Evolutionary conservation across 305 asterid species (phyloP), one percentile per base, ranked within the genome.

Genomic region (Rubia tinctorum): DNA sequence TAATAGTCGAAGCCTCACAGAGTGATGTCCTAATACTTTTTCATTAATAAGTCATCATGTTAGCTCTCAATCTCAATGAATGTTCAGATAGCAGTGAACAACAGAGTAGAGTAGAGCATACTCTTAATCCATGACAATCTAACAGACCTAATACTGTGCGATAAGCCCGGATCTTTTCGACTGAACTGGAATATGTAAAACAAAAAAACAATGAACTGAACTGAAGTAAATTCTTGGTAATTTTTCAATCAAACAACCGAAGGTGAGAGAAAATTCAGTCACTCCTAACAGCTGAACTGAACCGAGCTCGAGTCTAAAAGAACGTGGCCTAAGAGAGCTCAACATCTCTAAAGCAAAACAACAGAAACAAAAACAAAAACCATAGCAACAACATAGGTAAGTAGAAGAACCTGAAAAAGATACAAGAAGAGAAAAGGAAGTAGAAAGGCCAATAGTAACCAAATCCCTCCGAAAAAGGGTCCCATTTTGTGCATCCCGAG

Each of bases 391-490:
- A 66, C 55, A 42, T 27, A 20, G 49, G n/a, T 8, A 70, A 40
- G 66, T 68, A 25, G 72, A 37, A 64, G 22, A 47, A 89, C 98
- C 92, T 66, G 82, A 75, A 81, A 77, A 80, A 51, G 91, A 92
- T 69, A 89, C 78, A 73, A 83, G 20, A 39, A 86, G 80, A 81
- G 89, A 81, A 58, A 90, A 79, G 14, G 97, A 91, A 75, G 96
- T 80, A 72, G 95, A 88, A 58, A 86, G 74, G 40, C 91, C 97
- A 79, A 82, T 56, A 62, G 87, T 77, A 81, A 87, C 71, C 61
- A 94, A 88, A 81, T 90, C 89, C 87, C 97, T 90, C 80, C 90
- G 88, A 18, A 9, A 69, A 72, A 80, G 83, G 77, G 85, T 25
- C 73, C 86, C 94, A 83, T 79, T 80, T 59, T 76, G 78, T 47